Conservation (phyloP, 225 moss, liverwort and hornwort genomes). For the Rhytidiadelphus loreus region DNA sequence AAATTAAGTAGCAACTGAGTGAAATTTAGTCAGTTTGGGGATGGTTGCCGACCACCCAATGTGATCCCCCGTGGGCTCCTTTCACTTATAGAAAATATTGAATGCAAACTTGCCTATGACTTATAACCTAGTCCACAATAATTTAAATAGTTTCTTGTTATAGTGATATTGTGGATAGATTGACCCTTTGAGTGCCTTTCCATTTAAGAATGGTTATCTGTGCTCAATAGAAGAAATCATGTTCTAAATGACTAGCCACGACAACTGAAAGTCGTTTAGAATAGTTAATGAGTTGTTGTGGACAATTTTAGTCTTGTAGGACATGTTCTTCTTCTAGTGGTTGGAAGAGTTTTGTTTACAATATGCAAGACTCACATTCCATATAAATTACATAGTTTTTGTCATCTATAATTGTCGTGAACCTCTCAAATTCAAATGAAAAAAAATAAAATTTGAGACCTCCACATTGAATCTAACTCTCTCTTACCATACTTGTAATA, state of each 20-base stretch:
- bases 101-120: neutral
- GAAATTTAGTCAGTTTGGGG: no score
- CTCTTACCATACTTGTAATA: neutral
- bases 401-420: neutral
- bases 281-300: neutral
- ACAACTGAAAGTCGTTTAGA: neutral
- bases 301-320: neutral
- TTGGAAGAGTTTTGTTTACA: neutral
- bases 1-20: no score
- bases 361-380: accelerated
- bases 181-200: accelerated
- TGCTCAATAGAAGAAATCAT: neutral
- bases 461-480: neutral
- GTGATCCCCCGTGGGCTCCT: neutral
- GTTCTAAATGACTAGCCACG: neutral
- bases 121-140: no score
- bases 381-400: neutral
- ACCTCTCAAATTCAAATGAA: neutral
- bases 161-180: accelerated
- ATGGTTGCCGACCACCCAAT: no score
- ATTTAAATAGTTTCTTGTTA: neutral
- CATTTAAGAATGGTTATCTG: neutral
- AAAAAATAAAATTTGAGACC: neutral
- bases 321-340: neutral
- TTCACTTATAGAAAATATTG: neutral